Evolutionary conservation across 169 alveolate genomes (phyloP), one percentile per base, ranked within the genome.

Genomic region (Plasmodium falciparum): DNA sequence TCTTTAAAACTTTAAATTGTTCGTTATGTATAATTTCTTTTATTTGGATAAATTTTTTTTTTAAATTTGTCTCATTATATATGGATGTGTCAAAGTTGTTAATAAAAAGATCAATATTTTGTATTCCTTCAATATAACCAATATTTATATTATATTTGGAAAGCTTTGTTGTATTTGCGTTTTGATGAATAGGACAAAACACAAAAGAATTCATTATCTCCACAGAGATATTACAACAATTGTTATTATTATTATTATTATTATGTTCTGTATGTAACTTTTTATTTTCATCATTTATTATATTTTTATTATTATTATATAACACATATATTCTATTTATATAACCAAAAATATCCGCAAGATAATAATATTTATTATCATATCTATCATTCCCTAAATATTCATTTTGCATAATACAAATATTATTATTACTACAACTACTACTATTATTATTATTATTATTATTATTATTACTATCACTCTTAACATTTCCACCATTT

Each of bases 51-150:
- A 72, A 39, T 72, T 39, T 72, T 49, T 8, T 72, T 72, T 72
- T 72, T 29, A 72, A 54, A 1, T 72, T 39, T 17, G 12, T 26
- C 13, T 72, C 85, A 13, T 39, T 61, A 15, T 17, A 15, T 1
- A 20, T 50, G 12, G 12, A 72, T 1, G 85, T 65, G n/a, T 65
- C 50, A 24, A 72, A 72, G 6, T 22, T 13, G 50, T 72, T 67
- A 20, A 72, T 26, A n/a, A 72, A 72, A 0, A 15, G 39, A 43
- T 22, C 54, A 12, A 72, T 72, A 59, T 54, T 72, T 20, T 54
- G 26, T n/a, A 72, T 59, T 9, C 85, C 85, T 72, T 72, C 70
- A 13, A 72, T 72, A 49, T 72, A 72, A 11, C 85, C 85, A 17
- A 72, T 50, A 50, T 72, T 22, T 15, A 61, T 50, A 22, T 20